Evolutionary conservation across 441 rosid species (phyloP), one percentile per base, ranked within the genome.

Genomic region (Mallotus repandus): DNA sequence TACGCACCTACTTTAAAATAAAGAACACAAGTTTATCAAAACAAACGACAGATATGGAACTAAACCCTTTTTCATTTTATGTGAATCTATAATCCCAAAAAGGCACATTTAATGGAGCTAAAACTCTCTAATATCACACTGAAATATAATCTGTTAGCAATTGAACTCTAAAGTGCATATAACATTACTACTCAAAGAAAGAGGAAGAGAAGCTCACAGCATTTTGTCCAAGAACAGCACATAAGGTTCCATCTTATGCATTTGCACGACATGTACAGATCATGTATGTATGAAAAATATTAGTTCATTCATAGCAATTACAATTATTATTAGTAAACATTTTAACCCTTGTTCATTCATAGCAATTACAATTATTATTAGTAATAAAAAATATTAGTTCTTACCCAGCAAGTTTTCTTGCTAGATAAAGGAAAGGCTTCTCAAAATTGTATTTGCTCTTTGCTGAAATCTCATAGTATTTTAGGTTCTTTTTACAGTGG

Each of bases 221-320:
- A 81, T 95, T 95, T 86, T 95, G 99, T 73, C 99, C 99, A 61
- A 95, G 89, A 81, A 95, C 98, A 18, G 98, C 84, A 74, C 98
- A 91, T 49, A 95, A 88, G 73, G 91, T 95, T 74, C 98, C 95
- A 83, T 95, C 99, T 43, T 98, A 93, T 48, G 99, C 98, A 86
- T 95, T 95, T 63, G 99, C 98, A 67, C 99, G 96, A 74, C 87
- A 85, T 10, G 98, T 97, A 0, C 97, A 97, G 78, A 96, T 93
- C 99, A 96, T 96, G 81, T 96, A 96, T 56, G 98, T 96, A 67
- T n/a, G n/a, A n/a, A n/a, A n/a, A n/a, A n/a, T n/a, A n/a, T n/a
- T n/a, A n/a, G n/a, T n/a, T n/a, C n/a, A n/a, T n/a, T n/a, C n/a
- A n/a, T n/a, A n/a, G n/a, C n/a, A n/a, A n/a, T n/a, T n/a, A n/a